Base-by-base conservation (phyloP, 805 yeast genomes). In the Starmerella floris region DNA sequence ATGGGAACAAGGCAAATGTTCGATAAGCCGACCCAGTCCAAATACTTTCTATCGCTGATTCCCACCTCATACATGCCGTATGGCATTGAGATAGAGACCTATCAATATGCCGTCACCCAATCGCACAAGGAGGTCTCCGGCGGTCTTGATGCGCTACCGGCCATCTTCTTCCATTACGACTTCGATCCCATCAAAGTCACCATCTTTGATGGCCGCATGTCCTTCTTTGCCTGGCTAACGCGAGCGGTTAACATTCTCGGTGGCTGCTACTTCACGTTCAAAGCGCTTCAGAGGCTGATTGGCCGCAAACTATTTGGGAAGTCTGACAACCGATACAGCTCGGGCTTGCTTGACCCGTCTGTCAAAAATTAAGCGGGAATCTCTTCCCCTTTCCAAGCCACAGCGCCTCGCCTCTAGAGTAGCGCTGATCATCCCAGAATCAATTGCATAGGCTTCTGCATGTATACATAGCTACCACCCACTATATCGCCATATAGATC, bases 101-200 rank as follows among this genome's bases (percentile, higher is more conserved):
- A 80, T 58, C 97, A 87, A 62, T 91, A 83, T 60, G 77, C 96
- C 60, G 47, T 43, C 19, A 36, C 35, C 17, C 23, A 28, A 15
- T 4, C 21, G 5, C 23, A 23, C 16, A 23, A 36, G 8, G 16
- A 6, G 5, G 15, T 36, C 6, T 15, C 11, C 5, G 30, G 21
- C 11, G 8, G 9, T 6, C 8, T 4, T 4, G 37, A 32, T 28
- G 27, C 39, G 2, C 5, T 11, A 16, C 93, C 96, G 3, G 96
- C 95, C 0, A 76, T 88, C 22, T 81, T 72, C 55, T 74, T 91
- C 64, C 74, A 72, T 43, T 88, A 87, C 59, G 84, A 84, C 51
- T 84, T 91, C 58, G 97, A 91, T 55, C 88, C 96, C 3, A 73
- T 91, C 34, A 72, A 77, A 36, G 68, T 91, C 52, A 61, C 73